Evolutionary conservation across 805 yeast species (phyloP).

Genomic region (Saturnispora kantuleensis): DNA sequence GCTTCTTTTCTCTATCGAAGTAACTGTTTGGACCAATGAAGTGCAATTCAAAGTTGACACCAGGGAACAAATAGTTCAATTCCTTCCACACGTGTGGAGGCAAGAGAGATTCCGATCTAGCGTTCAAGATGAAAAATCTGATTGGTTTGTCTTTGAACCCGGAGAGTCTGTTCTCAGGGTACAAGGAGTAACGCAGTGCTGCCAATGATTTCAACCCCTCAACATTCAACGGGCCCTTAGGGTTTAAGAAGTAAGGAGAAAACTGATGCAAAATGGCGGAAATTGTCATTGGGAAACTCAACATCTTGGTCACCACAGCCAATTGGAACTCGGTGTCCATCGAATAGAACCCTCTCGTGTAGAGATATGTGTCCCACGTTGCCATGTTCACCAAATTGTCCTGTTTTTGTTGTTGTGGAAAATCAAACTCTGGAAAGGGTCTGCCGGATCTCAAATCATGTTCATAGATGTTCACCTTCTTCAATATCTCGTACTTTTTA

Average conservation of each 20-base stretch:
- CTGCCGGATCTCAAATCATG: slow-evolving; percentile 93
- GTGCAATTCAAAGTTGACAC: slow-evolving; percentile 72
- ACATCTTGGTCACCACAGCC: slow-evolving; percentile 90
- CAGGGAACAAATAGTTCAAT: slow-evolving; percentile 75
- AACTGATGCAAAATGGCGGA: slow-evolving; percentile 74
- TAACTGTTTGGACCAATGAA: slow-evolving; percentile 91
- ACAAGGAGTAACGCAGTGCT: slow-evolving; percentile 82
- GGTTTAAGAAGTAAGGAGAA: slow-evolving; percentile 74
- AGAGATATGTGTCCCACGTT: slow-evolving; percentile 88
- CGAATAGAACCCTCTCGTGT: slow-evolving; percentile 85
- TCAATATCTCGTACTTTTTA: slow-evolving; percentile 61
- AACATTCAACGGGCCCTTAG: slow-evolving; percentile 78
- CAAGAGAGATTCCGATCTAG: slow-evolving; percentile 85
- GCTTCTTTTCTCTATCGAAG: slow-evolving; percentile 60
- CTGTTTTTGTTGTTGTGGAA: slow-evolving; percentile 69
- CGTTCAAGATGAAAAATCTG: slow-evolving; percentile 82
- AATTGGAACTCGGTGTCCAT: slow-evolving; percentile 96
- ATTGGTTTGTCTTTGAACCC: slow-evolving; percentile 76
- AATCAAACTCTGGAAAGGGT: slow-evolving; percentile 89
- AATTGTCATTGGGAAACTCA: slow-evolving; percentile 86
- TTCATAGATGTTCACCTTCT: slow-evolving; percentile 84
- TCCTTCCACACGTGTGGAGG: slow-evolving; percentile 97
- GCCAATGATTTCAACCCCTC: slow-evolving; percentile 93
- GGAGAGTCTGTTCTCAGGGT: slow-evolving; percentile 55
- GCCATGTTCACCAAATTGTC: slow-evolving; percentile 70